These are phyloP conservation scores for Dioszegia aurantiaca DNA, from an alignment of 768 basidiomycete species.

Conservation along the genomic window DNA sequence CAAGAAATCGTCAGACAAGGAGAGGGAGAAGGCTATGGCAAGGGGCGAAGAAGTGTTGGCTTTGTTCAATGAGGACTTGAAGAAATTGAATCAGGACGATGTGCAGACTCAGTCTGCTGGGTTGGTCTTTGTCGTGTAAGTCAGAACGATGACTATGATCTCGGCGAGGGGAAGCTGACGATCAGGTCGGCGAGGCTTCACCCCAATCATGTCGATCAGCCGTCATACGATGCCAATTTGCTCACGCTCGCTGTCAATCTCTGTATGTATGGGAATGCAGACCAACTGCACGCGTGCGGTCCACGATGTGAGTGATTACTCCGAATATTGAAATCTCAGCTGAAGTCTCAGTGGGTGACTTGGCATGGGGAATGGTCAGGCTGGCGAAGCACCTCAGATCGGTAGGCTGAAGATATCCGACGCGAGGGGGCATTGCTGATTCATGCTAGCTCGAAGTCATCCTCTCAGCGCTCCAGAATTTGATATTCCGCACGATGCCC, in stretches of 20 bases:
- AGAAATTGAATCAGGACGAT: slow-evolving; percentile 9
- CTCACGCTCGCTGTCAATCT: slow-evolving; percentile 20
- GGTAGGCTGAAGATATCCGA: slow-evolving; percentile 17
- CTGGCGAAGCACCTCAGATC: slow-evolving; percentile 24
- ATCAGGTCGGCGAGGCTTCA: slow-evolving; percentile 8
- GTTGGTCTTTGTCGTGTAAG: slow-evolving; percentile 38
- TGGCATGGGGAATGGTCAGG: slow-evolving; percentile 28
- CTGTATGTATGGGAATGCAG: slow-evolving; percentile 19
- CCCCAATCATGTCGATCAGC: slow-evolving; percentile 1
- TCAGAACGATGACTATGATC: not conserved
- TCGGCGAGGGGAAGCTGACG: slow-evolving; percentile 12
- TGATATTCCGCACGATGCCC: slow-evolving; percentile 8
- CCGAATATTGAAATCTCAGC: not conserved
- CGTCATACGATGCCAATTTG: slow-evolving; percentile 14
- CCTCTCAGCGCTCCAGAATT: slow-evolving; percentile 14
- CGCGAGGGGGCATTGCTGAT: slow-evolving; percentile 7
- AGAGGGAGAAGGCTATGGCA: slow-evolving; percentile 2
- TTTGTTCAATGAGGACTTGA: slow-evolving; percentile 16
- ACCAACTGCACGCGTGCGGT: slow-evolving; percentile 25
- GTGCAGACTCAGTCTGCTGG: slow-evolving; percentile 26
- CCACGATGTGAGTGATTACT: slow-evolving; percentile 20
- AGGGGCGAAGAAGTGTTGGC: slow-evolving; percentile 24
- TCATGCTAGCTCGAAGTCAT: slow-evolving; percentile 18
- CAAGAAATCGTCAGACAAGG: slow-evolving; percentile 18
- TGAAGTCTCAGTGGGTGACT: slow-evolving; percentile 9